Evolutionary conservation across 495 filamentous ascomycete species (phyloP), one percentile per base, ranked within the genome.

Genomic region (Lepraria neglecta): DNA sequence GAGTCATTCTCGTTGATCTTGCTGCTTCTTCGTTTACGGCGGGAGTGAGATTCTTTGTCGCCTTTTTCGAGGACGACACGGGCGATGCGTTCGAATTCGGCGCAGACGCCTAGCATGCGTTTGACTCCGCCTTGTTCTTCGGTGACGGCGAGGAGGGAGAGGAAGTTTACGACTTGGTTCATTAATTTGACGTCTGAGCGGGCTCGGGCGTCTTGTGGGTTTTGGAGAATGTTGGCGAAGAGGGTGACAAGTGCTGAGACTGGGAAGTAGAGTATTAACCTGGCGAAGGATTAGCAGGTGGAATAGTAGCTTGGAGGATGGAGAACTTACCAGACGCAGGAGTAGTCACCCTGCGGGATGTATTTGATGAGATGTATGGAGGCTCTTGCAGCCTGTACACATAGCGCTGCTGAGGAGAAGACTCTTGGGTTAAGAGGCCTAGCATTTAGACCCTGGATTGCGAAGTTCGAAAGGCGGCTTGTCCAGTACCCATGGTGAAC

Each of bases 401-500:
- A 97, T 28, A 98, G 76, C 21, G 88, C 88, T 3, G 95, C 91
- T 3, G 91, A 96, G n/a, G 90, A 85, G 72, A 96, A 98, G 10
- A 97, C 90, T 61, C 94, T 78, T 2, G 94, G 94, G 65, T 97
- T 98, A 58, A 98, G 74, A 3, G 94, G 91, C 63, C 86, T 80
- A 5, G 91, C 87, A 73, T 96, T 97, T 43, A 96, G 73, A 6
- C 94, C 94, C 67, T 94, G 88, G 46, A 97, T 92, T 3, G 94
- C 94, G 71, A 90, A 98, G 66, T 97, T 92, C 31, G 92, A 95
- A 27, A 97, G 77, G 46, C 94, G 84, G 67, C 88, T 96, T 9
- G 92, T 96, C 94, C 94, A 98, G 76, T 96, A 97, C 3, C 94
- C 94, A 70, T 97, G 95, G 71, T 98, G 94, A 55, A 97, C 86